phyloP scores from a whole-genome alignment of 1,284 basidiomycete genomes.

The Irpex sp. region DNA sequence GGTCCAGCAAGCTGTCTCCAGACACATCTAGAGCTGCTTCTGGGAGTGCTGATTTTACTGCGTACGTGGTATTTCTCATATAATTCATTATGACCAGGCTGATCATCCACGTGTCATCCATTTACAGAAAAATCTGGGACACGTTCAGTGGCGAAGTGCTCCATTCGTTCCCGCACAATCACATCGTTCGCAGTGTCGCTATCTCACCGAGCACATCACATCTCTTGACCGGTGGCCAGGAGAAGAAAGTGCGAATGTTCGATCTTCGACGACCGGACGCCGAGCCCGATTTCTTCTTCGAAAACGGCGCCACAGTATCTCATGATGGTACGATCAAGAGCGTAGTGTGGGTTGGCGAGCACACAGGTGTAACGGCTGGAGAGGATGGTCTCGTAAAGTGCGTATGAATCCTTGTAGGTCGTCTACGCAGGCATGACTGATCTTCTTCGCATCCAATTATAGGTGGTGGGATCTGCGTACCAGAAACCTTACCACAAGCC shows the following conservation, averaged over 20 bases:
- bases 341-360: constrained; percentile 87
- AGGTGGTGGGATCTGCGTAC: constrained; percentile 97
- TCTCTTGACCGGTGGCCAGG: constrained; percentile 91
- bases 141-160: constrained; percentile 83
- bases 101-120: constrained; percentile 4
- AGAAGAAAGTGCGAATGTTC: constrained; percentile 96
- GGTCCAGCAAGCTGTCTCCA: constrained; percentile 90
- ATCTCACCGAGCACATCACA: constrained; percentile 64
- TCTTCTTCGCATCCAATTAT: not conserved
- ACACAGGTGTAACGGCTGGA: constrained; percentile 83
- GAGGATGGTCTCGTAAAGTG: constrained; percentile 91
- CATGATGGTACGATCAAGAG: constrained; percentile 92
- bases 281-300: constrained; percentile 75
- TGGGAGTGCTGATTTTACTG: constrained; percentile 96
- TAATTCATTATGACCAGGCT: constrained; percentile 2
- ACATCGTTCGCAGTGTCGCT: constrained; percentile 95
- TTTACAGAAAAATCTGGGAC: constrained; percentile 93
- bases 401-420: constrained; percentile 22
- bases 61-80: constrained; percentile 50
- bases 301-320: constrained; percentile 47
- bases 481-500: constrained; percentile 61
- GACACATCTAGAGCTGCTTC: constrained; percentile 86
- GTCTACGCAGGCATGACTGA: not conserved
- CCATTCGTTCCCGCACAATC: constrained; percentile 94
- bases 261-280: constrained; percentile 83